A percentile compares a stretch with the other conserved stretches of the same genome.
These are phyloP conservation scores for Apiospora rasikravindrae DNA, from an alignment of 2,329 filamentous ascomycete genomes.

Conservation along the genomic window DNA sequence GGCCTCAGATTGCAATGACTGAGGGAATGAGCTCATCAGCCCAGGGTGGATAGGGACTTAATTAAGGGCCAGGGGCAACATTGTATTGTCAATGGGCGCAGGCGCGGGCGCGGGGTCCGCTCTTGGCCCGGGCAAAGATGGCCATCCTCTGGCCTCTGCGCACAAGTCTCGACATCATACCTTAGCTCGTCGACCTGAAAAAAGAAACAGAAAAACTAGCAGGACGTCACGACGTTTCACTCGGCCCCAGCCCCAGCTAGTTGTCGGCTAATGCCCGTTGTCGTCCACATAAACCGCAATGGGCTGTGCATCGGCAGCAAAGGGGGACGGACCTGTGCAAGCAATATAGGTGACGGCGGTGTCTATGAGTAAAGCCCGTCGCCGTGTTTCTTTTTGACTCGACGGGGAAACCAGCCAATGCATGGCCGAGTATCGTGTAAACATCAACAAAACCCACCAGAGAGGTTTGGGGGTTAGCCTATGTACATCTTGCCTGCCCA, in stretches of 20 bases:
- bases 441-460: background rate
- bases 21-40: background rate
- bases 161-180: slow-evolving; percentile 16
- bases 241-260: slow-evolving; percentile 13
- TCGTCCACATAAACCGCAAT: background rate
- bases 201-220: slow-evolving; percentile 4
- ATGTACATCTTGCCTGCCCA: background rate
- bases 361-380: background rate
- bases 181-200: slow-evolving; percentile 10
- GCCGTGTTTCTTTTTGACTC: background rate
- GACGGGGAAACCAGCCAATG: background rate
- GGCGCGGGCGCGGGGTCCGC: background rate
- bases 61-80: slow-evolving; percentile 9
- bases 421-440: slow-evolving; percentile 3
- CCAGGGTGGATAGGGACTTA: background rate
- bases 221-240: slow-evolving; percentile 21
- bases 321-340: background rate
- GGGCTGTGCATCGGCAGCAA: slow-evolving; percentile 1
- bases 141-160: slow-evolving; percentile 5
- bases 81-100: background rate
- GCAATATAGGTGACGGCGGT: background rate
- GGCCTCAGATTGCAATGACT: background rate
- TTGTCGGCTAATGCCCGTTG: background rate
- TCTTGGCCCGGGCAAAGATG: background rate
- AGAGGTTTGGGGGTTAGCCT: background rate